These are phyloP conservation scores for Zalaria sp. DNA, from an alignment of 2,329 filamentous ascomycete genomes.

Conservation along the genomic window DNA sequence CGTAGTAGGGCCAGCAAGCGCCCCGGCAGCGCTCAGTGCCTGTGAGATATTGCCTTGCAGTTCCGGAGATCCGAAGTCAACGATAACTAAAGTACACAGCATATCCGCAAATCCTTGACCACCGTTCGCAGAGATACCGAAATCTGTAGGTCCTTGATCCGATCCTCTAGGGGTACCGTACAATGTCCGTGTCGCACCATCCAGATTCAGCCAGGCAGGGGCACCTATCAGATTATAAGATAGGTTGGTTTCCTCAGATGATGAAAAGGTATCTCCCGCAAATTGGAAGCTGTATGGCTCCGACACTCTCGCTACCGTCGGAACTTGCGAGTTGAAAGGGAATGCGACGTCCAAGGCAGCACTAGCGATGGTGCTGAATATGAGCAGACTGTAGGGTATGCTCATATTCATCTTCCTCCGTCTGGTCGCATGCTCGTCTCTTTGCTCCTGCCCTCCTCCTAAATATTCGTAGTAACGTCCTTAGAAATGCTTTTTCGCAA, in stretches of 20 bases:
- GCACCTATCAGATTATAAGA: slow-evolving; percentile 52
- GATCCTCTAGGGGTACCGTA: slow-evolving; percentile 52
- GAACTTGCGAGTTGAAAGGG: slow-evolving; percentile 74
- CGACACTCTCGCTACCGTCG: slow-evolving; percentile 58
- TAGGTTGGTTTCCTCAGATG: slow-evolving; percentile 36
- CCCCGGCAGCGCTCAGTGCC: slow-evolving; percentile 44
- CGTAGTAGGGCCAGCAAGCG: slow-evolving; percentile 39
- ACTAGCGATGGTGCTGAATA: not conserved
- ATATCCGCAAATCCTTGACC: slow-evolving; percentile 47
- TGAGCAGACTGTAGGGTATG: too few species aligned
- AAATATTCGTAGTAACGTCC: too few species aligned
- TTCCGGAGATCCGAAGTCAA: slow-evolving; percentile 39
- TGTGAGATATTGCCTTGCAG: slow-evolving; percentile 42
- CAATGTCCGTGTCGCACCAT: slow-evolving; percentile 49
- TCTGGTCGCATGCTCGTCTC: too few species aligned
- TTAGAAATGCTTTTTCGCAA: too few species aligned
- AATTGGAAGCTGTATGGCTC: slow-evolving; percentile 58
- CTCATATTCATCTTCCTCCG: too few species aligned
- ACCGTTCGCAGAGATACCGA: slow-evolving; percentile 60
- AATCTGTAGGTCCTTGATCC: slow-evolving; percentile 43
- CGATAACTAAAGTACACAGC: slow-evolving; percentile 58
- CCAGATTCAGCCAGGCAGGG: slow-evolving; percentile 63
- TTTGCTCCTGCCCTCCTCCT: too few species aligned
- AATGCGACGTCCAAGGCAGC: slow-evolving; percentile 35
- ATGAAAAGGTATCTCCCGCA: slow-evolving; percentile 59